A percentile compares a stretch with the other conserved stretches of the same genome.
Evolutionary conservation across 78 protist genomes (phyloP).

Genomic region (Dictyostelium firmibasis): DNA sequence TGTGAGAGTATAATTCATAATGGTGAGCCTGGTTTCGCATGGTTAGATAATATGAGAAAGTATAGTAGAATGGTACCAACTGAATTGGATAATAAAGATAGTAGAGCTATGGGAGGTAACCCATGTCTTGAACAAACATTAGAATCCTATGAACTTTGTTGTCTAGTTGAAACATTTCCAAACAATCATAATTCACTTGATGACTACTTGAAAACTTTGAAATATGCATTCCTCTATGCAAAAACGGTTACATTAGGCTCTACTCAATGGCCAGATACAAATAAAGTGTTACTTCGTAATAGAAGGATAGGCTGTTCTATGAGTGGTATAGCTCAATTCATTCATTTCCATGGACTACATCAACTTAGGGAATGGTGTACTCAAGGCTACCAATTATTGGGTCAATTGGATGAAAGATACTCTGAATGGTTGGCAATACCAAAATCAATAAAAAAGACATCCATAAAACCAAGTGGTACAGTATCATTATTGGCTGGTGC

Average conservation of each 20-base stretch:
- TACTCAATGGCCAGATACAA: conserved; percentile 93
- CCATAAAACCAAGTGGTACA: conserved; percentile 94
- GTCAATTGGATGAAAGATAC: conserved; percentile 24
- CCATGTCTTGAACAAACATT: conserved; percentile 96
- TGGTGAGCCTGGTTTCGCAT: conserved; percentile 96
- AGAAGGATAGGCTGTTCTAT: conserved; percentile 94
- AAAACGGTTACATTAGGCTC: conserved; percentile 93
- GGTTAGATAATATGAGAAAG: conserved; percentile 91
- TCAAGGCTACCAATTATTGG: conserved; percentile 75
- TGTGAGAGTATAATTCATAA: conserved; percentile 73
- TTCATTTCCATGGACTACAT: conserved; percentile 58
- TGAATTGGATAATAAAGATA: conserved; percentile 16
- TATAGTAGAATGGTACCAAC: conserved; percentile 86
- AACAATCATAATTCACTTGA: conserved; percentile 67
- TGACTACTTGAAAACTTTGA: conserved; percentile 84
- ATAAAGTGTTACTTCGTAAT: conserved; percentile 88
- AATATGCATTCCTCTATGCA: conserved; percentile 89
- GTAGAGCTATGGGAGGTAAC: conserved; percentile 90
- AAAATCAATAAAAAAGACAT: conserved; percentile 92
- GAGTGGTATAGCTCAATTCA: conserved; percentile 93
- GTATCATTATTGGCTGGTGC: conserved; percentile 94
- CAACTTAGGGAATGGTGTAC: conserved; percentile 83
- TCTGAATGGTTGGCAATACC: conserved; percentile 88
- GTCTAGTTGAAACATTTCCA: conserved; percentile 95
- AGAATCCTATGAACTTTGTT: conserved; percentile 91